Percentiles rank a stretch among this genome's conserved stretches.
phyloP scores from a whole-genome alignment of 306 rosid genomes.

The Vigna reflexopilosa region DNA sequence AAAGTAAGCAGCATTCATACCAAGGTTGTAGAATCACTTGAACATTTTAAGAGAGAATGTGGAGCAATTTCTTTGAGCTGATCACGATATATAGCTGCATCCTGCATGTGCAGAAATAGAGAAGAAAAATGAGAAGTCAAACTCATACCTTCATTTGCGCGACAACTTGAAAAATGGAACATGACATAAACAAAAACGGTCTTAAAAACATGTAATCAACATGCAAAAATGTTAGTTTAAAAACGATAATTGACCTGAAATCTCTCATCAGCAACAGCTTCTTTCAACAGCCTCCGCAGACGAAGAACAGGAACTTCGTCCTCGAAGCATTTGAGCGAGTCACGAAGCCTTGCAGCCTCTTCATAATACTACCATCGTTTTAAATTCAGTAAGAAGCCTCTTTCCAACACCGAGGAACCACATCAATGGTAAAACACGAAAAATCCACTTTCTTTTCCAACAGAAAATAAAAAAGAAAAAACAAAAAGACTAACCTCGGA shows the following conservation, averaged over 20 bases:
- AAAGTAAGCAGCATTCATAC: conserved; percentile 48
- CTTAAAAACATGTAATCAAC: too few species aligned
- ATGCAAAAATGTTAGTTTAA: too few species aligned
- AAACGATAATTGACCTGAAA: conserved; percentile 19
- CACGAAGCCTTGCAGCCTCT: conserved; percentile 88
- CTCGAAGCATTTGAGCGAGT: conserved; percentile 69
- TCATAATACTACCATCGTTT: conserved; percentile 66
- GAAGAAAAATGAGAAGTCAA: too few species aligned
- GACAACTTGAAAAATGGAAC: too few species aligned
- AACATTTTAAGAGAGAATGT: conserved; percentile 72
- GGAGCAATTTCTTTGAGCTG: conserved; percentile 77
- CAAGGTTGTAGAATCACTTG: conserved; percentile 81
- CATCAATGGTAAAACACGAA: neutral
- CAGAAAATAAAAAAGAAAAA: neutral
- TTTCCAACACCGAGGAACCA: neutral
- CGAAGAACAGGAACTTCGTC: conserved; percentile 77
- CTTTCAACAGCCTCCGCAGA: conserved; percentile 64
- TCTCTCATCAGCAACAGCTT: conserved; percentile 74
- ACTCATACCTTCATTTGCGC: neutral
- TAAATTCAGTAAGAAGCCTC: conserved; percentile 25
- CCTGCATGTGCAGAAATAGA: conserved; percentile 49
- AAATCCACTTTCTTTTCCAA: too few species aligned
- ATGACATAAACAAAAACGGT: too few species aligned
- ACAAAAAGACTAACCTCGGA: conserved; percentile 61
- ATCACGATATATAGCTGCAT: conserved; percentile 77